Percentiles rank a stretch among this genome's conserved stretches.
Evolutionary conservation across 1,284 basidiomycete genomes (phyloP).

Genomic region (Ustilago sp.): DNA sequence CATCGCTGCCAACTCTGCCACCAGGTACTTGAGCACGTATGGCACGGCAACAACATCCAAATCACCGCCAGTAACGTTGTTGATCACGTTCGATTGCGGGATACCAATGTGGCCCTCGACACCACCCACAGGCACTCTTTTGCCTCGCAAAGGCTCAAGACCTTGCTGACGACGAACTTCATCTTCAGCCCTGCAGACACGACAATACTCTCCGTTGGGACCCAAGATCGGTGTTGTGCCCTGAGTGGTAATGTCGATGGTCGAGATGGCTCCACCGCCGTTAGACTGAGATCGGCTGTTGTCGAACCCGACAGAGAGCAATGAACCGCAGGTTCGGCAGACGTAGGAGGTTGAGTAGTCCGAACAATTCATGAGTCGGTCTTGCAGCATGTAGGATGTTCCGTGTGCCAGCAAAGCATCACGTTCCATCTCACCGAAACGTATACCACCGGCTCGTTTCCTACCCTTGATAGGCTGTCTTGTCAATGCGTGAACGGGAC

Average conservation of each 20-base stretch:
- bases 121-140: constrained; percentile 41
- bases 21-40: constrained; percentile 77
- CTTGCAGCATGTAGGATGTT: constrained; percentile 96
- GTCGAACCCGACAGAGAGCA: constrained; percentile 82
- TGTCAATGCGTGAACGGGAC: constrained; percentile 93
- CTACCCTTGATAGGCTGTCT: constrained; percentile 98
- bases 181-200: constrained; percentile 61
- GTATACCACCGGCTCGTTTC: constrained; percentile 97
- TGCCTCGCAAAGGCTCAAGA: constrained; percentile 37
- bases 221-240: constrained; percentile 50
- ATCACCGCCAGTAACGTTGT: constrained; percentile 53
- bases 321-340: constrained; percentile 92
- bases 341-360: constrained; percentile 99
- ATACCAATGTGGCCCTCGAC: constrained; percentile 50
- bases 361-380: constrained; percentile 99
- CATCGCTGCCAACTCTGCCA: constrained; percentile 75
- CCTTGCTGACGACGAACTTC: constrained; percentile 42
- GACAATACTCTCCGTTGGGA: constrained; percentile 66
- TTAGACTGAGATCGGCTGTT: constrained; percentile 10
- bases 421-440: constrained; percentile 99
- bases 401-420: constrained; percentile 98
- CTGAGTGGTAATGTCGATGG: constrained; percentile 39
- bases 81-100: constrained; percentile 48
- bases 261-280: constrained; percentile 34
- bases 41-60: constrained; percentile 78